Percentiles rank a stretch among this genome's conserved stretches.
These are phyloP conservation scores for Plenodomus tracheiphilus DNA, from an alignment of 2,329 filamentous ascomycete species.

Conservation along the genomic window DNA sequence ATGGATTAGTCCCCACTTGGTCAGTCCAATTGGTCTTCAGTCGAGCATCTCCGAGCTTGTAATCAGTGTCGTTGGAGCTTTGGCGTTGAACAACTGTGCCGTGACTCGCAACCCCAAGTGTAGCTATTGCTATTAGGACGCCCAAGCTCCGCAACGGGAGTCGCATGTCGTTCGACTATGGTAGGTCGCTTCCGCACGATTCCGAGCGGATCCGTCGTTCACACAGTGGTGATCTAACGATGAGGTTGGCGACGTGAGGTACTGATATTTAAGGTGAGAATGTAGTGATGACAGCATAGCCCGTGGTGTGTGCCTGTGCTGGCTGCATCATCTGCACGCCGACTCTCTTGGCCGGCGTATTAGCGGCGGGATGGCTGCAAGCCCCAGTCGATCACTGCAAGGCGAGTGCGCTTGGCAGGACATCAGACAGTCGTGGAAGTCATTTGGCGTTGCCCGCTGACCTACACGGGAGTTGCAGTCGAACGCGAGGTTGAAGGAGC, in stretches of 20 bases:
- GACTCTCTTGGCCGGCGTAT: constrained; percentile 18
- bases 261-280: constrained; percentile 25
- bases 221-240: neutral
- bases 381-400: constrained; percentile 28
- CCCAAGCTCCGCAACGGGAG: constrained; percentile 13
- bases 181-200: neutral
- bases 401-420: constrained; percentile 3
- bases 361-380: constrained; percentile 37
- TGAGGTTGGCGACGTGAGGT: neutral
- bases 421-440: constrained; percentile 1
- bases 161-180: constrained; percentile 19
- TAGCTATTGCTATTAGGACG: constrained; percentile 11
- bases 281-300: constrained; percentile 15
- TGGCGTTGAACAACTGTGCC: constrained; percentile 16
- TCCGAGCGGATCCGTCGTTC: too few relatives aligned
- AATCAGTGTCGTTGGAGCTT: constrained; percentile 34
- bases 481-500: neutral
- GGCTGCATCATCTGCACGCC: constrained; percentile 19
- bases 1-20: constrained; percentile 57
- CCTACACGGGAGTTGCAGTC: neutral
- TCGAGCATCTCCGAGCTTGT: constrained; percentile 31
- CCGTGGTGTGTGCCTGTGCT: constrained; percentile 16
- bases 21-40: constrained; percentile 55
- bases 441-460: constrained; percentile 16
- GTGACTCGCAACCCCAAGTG: constrained; percentile 10